Base-by-base conservation (phyloP, 441 rosid species). In the Hura crepitans region DNA sequence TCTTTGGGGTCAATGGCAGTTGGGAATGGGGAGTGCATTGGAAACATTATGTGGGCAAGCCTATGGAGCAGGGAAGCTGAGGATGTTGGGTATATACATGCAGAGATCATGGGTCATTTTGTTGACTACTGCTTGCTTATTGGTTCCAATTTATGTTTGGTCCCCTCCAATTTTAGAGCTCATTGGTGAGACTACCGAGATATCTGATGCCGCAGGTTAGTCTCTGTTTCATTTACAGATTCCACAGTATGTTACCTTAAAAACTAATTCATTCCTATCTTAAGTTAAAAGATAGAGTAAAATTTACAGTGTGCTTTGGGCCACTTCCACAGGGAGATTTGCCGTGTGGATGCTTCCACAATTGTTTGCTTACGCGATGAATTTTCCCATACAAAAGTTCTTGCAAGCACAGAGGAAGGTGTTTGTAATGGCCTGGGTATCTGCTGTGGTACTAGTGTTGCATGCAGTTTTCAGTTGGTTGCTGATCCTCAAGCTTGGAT, bases 101-200 rank as follows among this genome's bases (percentile, higher is more conserved):
- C 98, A 93, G 71, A 86, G 97, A 83, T 89, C 98, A 18, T 90
- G 97, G 98, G 76, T 93, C 72, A 93, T 90, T 83, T 72, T 90
- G 74, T 65, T 93, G 53, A 75, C 79, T 17, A 87, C 98, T 15
- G 91, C 96, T 35, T 84, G 86, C 30, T 54, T 68, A 30, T 51
- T 89, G 46, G 85, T 87, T 67, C 97, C 97, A 0, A 6, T 82
- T 33, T 93, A 93, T 76, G 81, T 93, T 72, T 90, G 91, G 88
- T 82, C 98, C 57, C 90, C 96, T 69, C 89, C 93, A 18, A 89
- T 90, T 66, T 84, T 93, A 6, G 78, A 84, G 66, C 62, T 85
- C 69, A 53, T 90, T 28, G 98, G 97, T 59, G 87, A 86, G 67
- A 86, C 96, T 61, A 74, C 86, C 30, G 74, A 82, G 49, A 93